Evolutionary conservation across 257 asterid species (phyloP).

Genomic region (Avicennia marina): DNA sequence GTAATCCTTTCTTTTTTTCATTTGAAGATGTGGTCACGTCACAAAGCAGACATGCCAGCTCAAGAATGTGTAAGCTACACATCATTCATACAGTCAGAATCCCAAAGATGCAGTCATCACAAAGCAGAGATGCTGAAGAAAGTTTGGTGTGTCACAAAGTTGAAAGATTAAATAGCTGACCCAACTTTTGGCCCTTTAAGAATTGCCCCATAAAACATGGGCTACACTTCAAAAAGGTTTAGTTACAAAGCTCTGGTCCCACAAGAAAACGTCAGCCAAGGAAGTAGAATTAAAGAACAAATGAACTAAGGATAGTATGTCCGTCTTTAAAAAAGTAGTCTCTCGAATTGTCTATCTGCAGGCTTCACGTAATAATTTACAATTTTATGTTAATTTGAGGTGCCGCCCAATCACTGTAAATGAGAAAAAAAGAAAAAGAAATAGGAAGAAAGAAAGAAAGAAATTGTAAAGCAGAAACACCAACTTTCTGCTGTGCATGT

Average conservation of each 20-base stretch:
- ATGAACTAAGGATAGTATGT: no score
- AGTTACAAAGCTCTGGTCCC: not conserved
- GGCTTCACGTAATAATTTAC: not conserved
- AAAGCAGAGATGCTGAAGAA: no score
- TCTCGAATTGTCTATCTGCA: not conserved
- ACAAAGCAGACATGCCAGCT: constrained; percentile 14
- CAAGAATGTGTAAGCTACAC: not conserved
- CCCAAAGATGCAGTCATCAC: no score
- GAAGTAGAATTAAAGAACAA: not conserved
- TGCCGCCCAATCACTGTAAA: not conserved
- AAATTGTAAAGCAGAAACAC: not conserved
- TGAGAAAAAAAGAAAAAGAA: no score
- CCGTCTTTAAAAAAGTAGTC: no score
- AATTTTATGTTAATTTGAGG: not conserved
- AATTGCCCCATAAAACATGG: not conserved
- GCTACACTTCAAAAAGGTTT: not conserved
- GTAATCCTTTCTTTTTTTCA: no score
- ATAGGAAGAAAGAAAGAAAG: not conserved
- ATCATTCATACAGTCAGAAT: not conserved
- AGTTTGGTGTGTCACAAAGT: no score
- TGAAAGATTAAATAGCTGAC: no score
- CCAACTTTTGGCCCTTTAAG: no score
- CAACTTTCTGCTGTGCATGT: not conserved
- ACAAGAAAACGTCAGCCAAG: not conserved
- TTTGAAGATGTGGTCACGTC: constrained; percentile 4